Evolutionary conservation across 2,329 filamentous ascomycete species (phyloP).

Genomic region (Harringtonia aguacate): DNA sequence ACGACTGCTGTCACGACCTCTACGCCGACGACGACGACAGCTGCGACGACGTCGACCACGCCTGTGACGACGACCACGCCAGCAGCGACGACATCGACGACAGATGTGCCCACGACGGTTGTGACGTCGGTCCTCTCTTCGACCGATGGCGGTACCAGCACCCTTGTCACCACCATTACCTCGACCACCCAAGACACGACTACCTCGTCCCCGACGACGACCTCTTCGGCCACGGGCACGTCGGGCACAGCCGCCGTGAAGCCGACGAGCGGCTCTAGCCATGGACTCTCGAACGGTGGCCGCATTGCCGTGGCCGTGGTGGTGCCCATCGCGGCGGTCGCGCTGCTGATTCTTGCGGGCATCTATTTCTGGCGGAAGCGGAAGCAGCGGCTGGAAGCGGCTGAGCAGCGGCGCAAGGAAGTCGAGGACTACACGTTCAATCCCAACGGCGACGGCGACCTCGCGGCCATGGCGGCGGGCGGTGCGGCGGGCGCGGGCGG

Average conservation of each 20-base stretch:
- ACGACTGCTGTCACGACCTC: not conserved
- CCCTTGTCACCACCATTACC: constrained; percentile 11
- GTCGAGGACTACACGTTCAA: constrained; percentile 97
- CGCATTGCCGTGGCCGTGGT: constrained; percentile 90
- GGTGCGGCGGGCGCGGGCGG: constrained; percentile 34
- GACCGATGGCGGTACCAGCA: constrained; percentile 8
- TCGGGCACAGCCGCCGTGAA: constrained; percentile 16
- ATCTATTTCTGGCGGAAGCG: constrained; percentile 83
- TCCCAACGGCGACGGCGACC: constrained; percentile 85
- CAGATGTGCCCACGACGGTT: constrained; percentile 21
- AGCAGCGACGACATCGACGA: constrained; percentile 2
- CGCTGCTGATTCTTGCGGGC: constrained; percentile 63
- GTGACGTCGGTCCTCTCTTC: constrained; percentile 25
- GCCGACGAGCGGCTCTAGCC: constrained; percentile 16
- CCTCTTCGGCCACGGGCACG: constrained; percentile 10
- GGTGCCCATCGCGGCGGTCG: constrained; percentile 82
- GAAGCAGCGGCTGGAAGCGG: constrained; percentile 72
- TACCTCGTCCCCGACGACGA: constrained; percentile 14
- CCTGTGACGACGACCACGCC: constrained; percentile 11
- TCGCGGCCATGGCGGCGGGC: constrained; percentile 35
- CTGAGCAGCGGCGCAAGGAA: constrained; percentile 86
- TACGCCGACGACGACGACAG: constrained; percentile 6
- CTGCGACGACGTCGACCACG: constrained; percentile 9
- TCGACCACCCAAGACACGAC: constrained; percentile 10
- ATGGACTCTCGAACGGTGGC: constrained; percentile 46